These are phyloP conservation scores for Lagerstroemia speciosa DNA, from an alignment of 345 rosid species.

Conservation along the genomic window DNA sequence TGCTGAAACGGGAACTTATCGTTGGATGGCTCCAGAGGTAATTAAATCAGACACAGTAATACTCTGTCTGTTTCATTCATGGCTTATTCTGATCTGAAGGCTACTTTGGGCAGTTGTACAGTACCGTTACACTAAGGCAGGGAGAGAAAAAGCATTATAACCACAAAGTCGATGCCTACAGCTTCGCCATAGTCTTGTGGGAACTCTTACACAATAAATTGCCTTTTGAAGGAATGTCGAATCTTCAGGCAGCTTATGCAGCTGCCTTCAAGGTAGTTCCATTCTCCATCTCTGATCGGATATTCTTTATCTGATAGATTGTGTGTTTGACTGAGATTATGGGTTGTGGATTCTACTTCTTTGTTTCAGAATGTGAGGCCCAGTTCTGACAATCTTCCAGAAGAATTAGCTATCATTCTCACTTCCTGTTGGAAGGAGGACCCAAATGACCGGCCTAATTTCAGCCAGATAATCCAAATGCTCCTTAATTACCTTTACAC, in stretches of 20 bases:
- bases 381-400: conserved; percentile 72
- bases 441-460: conserved; percentile 78
- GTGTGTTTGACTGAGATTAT: not conserved
- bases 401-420: conserved; percentile 62
- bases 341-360: conserved; percentile 6
- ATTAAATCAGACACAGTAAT: not conserved
- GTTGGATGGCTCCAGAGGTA: conserved; percentile 99
- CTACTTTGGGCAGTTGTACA: conserved; percentile 57
- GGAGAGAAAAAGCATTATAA: conserved; percentile 98
- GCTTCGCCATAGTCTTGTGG: conserved; percentile 96
- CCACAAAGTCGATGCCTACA: conserved; percentile 91
- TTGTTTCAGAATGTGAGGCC: conserved; percentile 74
- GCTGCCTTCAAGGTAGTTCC: conserved; percentile 76
- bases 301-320: not conserved
- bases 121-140: conserved; percentile 78
- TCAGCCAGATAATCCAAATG: conserved; percentile 75
- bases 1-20: conserved; percentile 92
- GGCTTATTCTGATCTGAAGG: not conserved
- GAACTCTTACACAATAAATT: conserved; percentile 88
- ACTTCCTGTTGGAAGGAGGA: conserved; percentile 95
- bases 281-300: not conserved
- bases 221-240: conserved; percentile 99
- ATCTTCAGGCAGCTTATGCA: conserved; percentile 97
- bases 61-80: not conserved
- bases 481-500: conserved; percentile 58